These are phyloP conservation scores for Sphaerulina vaccinii DNA, from an alignment of 2,329 filamentous ascomycete genomes.

Conservation along the genomic window DNA sequence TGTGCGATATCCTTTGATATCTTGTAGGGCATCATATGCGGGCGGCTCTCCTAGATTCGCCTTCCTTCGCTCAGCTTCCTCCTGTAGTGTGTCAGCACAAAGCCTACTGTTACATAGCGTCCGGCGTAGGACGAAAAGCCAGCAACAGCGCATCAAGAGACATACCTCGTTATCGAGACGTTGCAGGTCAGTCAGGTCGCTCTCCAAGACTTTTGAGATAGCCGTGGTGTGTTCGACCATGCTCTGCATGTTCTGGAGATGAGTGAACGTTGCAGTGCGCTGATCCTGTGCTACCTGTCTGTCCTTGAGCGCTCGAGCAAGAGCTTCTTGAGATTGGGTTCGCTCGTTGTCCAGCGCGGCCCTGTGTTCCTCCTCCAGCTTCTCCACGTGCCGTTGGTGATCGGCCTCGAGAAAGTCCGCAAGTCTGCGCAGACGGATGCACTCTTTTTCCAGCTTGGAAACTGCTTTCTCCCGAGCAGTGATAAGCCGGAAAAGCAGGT, in stretches of 20 bases:
- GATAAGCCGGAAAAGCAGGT: conserved; percentile 12
- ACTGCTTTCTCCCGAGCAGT: conserved; percentile 4
- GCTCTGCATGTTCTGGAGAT: conserved; percentile 2
- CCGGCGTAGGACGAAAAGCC: not conserved
- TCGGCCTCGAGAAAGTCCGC: conserved; percentile 5
- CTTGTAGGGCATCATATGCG: conserved; percentile 29
- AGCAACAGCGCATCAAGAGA: not conserved
- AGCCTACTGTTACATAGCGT: not conserved
- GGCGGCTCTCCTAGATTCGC: conserved; percentile 25
- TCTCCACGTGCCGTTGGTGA: conserved; percentile 5
- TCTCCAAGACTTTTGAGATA: conserved; percentile 12
- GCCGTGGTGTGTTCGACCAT: conserved; percentile 12
- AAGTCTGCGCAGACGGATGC: conserved; percentile 4
- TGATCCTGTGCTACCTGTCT: conserved; percentile 3
- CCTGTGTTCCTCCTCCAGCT: conserved; percentile 4
- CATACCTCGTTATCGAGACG: conserved; percentile 14
- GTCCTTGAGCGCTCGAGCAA: not conserved
- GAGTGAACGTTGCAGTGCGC: not conserved
- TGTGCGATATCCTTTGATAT: conserved; percentile 18
- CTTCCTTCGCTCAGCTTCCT: conserved; percentile 19
- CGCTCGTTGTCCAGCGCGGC: conserved; percentile 6
- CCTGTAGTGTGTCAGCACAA: not conserved
- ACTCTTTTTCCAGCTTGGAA: conserved; percentile 6
- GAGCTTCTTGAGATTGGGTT: not conserved
- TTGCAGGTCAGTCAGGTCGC: conserved; percentile 27